These are phyloP conservation scores for Litsea cubeba DNA, from an alignment of 164 flowering plant species.

Conservation along the genomic window DNA sequence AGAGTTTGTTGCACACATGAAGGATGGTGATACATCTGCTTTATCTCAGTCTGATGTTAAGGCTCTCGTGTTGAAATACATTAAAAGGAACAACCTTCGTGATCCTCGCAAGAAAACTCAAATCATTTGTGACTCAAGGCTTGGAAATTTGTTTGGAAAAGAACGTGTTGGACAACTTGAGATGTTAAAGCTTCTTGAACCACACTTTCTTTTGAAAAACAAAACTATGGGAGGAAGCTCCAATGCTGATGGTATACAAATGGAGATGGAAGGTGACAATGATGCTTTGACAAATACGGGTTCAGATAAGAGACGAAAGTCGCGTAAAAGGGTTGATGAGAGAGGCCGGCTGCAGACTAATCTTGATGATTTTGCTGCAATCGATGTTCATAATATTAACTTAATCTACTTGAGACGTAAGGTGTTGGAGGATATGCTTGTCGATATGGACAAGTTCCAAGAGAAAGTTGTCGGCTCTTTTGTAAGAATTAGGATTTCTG, in stretches of 20 bases:
- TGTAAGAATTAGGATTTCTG: slow-evolving; percentile 84
- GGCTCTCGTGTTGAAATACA: slow-evolving; percentile 75
- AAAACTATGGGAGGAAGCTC: slow-evolving; percentile 34
- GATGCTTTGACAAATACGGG: slow-evolving; percentile 33
- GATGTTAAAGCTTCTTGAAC: slow-evolving; percentile 86
- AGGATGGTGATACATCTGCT: slow-evolving; percentile 61
- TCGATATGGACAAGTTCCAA: slow-evolving; percentile 57
- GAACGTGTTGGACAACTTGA: slow-evolving; percentile 87
- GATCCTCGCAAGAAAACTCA: slow-evolving; percentile 83
- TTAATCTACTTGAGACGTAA: slow-evolving; percentile 75
- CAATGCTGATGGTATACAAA: slow-evolving; percentile 44
- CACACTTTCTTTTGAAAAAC: slow-evolving; percentile 69
- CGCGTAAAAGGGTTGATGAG: slow-evolving; percentile 40
- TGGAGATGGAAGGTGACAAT: slow-evolving; percentile 47
- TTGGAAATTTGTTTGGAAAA: slow-evolving; percentile 73
- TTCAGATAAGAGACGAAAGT: slow-evolving; percentile 60
- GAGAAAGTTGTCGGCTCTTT: slow-evolving; percentile 79
- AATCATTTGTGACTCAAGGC: slow-evolving; percentile 80
- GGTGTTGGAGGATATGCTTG: slow-evolving; percentile 73
- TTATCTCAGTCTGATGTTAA: slow-evolving; percentile 76
- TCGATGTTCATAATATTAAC: slow-evolving; percentile 80
- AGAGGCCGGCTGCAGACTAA: slow-evolving; percentile 49
- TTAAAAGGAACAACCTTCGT: slow-evolving; percentile 77
- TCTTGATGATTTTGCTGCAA: slow-evolving; percentile 87
- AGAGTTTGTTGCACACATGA: slow-evolving; percentile 87